phyloP scores from a whole-genome alignment of 345 rosid species.

The Rhizophora apiculata region DNA sequence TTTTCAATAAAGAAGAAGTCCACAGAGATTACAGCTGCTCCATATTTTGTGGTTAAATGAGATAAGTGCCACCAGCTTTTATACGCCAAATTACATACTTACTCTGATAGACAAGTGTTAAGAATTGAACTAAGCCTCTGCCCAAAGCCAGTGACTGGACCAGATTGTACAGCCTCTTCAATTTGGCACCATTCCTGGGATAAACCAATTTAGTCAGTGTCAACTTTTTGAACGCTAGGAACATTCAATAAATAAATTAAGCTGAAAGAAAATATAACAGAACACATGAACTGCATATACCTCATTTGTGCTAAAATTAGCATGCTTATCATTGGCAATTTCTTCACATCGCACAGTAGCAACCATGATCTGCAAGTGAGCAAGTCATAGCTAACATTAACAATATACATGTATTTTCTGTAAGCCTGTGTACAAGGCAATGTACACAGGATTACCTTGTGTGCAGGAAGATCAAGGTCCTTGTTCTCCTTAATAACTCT shows the following conservation, averaged over 20 bases:
- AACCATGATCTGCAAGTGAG: conserved; percentile 79
- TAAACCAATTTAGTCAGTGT: conserved; percentile 2
- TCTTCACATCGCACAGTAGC: conserved; percentile 99
- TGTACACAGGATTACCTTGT: conserved; percentile 57
- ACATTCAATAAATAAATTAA: not conserved
- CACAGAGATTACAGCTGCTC: too few relatives aligned
- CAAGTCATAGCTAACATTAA: conserved; percentile 19
- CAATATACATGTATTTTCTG: not conserved
- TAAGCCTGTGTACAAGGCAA: not conserved
- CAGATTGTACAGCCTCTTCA: conserved; percentile 69
- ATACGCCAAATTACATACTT: conserved; percentile 21
- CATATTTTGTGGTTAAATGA: too few relatives aligned
- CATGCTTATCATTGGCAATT: conserved; percentile 77
- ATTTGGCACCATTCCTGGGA: conserved; percentile 66
- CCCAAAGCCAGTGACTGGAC: conserved; percentile 67
- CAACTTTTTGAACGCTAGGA: not conserved
- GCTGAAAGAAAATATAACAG: not conserved
- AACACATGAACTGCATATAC: conserved; percentile 33
- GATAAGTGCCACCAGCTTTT: not conserved
- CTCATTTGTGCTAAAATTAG: conserved; percentile 57
- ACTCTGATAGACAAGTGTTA: conserved; percentile 56
- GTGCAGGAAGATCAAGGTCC: conserved; percentile 99
- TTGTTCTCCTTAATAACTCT: conserved; percentile 91
- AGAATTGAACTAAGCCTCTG: conserved; percentile 69
- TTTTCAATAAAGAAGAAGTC: too few relatives aligned